Evolutionary conservation across 116 monocot species (phyloP), one percentile per base, ranked within the genome.

Genomic region (Posidonia oceanica): DNA sequence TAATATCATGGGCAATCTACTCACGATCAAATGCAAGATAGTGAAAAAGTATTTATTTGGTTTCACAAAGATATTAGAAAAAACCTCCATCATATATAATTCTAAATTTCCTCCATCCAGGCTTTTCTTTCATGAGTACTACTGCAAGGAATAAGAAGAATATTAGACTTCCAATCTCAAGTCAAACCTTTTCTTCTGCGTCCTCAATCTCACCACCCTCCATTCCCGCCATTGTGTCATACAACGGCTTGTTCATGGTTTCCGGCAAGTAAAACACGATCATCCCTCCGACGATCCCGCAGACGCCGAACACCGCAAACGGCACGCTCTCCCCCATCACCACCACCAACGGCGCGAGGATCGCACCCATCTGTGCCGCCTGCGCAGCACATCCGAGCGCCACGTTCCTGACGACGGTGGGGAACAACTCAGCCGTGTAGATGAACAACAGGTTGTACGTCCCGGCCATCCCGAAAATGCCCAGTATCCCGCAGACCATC

Each of bases 351-450:
- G 92, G 88, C 66, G 92, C 83, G 37, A 84, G n/a, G 14, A 86
- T 77, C 0, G 87, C 94, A 8, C 90, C 94, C 75, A 83, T 57
- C 71, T 89, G 89, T 59, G 66, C 64, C 10, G 93, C 89, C 73
- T 87, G 84, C 40, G 80, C 22, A 15, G 75, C 71, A 59, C 81
- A 85, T 11, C 94, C 94, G 6, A 94, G 73, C 20, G 94, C 89
- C 1, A 83, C 82, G 66, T 79, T 92, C 76, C 92, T 73, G 72
- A 92, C 92, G 66, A 70, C 80, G 37, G 92, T 92, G 23, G 92
- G 92, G 60, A 92, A 92, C 54, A 92, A 80, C 86, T 92, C 88
- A 29, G 82, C 72, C 38, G 77, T 82, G 76, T 88, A 88, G 5
- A 92, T 76, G 39, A 83, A 85, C 51, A 88, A 29, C 64, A 88